phyloP scores from a whole-genome alignment of 345 rosid genomes.

The Linum usitatissimum region DNA sequence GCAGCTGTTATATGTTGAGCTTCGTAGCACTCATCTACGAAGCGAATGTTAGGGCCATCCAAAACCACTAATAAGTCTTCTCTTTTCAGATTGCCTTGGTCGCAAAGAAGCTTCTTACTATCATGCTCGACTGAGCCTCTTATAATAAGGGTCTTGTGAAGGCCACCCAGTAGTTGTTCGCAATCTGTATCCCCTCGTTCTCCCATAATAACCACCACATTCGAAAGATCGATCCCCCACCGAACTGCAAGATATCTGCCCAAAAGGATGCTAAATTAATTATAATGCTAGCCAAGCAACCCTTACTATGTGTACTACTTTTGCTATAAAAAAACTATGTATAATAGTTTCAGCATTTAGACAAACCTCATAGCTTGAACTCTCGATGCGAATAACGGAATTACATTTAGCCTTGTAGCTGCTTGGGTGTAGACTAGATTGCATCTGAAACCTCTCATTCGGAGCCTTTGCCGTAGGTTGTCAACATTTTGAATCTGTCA shows the following conservation, averaged over 20 bases:
- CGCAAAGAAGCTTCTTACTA: conserved; percentile 47
- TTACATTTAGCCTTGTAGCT: conserved; percentile 55
- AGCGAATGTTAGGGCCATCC: conserved; percentile 38
- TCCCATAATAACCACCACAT: conserved; percentile 53
- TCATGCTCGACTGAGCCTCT: conserved; percentile 45
- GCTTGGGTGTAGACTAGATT: conserved; percentile 49
- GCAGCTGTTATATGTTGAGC: conserved; percentile 38
- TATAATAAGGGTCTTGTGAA: conserved; percentile 53
- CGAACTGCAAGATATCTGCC: conserved; percentile 73
- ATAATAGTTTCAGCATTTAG: not conserved
- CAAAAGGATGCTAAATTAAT: not conserved
- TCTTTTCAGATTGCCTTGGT: conserved; percentile 49
- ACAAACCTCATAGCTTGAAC: conserved; percentile 69
- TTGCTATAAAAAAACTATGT: not conserved
- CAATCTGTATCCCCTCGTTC: conserved; percentile 80
- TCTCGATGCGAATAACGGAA: conserved; percentile 79
- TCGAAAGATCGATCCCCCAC: conserved; percentile 69
- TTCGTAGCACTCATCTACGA: conserved; percentile 30
- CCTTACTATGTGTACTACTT: not conserved
- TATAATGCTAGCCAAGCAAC: too few species aligned
- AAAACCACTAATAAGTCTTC: conserved; percentile 35
- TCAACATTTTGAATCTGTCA: conserved; percentile 53
- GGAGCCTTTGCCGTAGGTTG: conserved; percentile 64
- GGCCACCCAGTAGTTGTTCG: conserved; percentile 58
- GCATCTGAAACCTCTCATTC: conserved; percentile 83